Evolutionary conservation across 148 eudicot species (phyloP), one percentile per base, ranked within the genome.

Genomic region (Heliamphora exappendiculata): DNA sequence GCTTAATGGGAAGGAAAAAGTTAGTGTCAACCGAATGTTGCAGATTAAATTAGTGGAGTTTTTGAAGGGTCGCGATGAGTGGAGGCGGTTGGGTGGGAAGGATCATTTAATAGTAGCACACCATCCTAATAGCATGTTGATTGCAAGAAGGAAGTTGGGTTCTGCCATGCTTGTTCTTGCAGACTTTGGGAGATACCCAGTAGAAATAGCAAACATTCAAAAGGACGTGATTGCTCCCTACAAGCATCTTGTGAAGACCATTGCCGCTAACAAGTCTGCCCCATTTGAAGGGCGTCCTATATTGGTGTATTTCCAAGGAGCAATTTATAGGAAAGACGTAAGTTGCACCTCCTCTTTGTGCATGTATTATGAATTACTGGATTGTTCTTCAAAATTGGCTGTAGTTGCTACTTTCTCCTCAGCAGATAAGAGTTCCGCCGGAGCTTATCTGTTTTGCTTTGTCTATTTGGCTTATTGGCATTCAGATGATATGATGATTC

Each of bases 221-320:
- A 95, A 95, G 89, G 99, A 95, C 86, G 84, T 91, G 41, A 93
- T 95, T 59, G 96, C 99, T 60, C 99, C 99, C 75, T 95, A 95
- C 83, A 89, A 86, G 80, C 99, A 95, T 81, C 87, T 95, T 67
- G 96, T 95, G 45, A 82, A 75, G 76, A 84, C 83, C 67, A 77
- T 89, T 73, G 74, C 80, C 19, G 41, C 39, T 29, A 79, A 73
- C 39, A 67, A 71, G 20, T 95, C 94, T 1, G 73, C 89, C 28
- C 82, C 91, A 1, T 95, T 92, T 77, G 88, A 86, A 78, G 73
- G 73, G 34, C 92, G 97, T 16, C 87, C 96, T 49, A 83, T 78
- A n/a, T 82, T 95, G 81, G 88, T 82, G 26, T 95, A 89, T 77
- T 95, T 95, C 82, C 94, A 87, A 85, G 99, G 99, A 75, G 97